Conservation (phyloP, 2,329 filamentous ascomycete genomes). For the Zelopaecilomyces penicillatus region DNA sequence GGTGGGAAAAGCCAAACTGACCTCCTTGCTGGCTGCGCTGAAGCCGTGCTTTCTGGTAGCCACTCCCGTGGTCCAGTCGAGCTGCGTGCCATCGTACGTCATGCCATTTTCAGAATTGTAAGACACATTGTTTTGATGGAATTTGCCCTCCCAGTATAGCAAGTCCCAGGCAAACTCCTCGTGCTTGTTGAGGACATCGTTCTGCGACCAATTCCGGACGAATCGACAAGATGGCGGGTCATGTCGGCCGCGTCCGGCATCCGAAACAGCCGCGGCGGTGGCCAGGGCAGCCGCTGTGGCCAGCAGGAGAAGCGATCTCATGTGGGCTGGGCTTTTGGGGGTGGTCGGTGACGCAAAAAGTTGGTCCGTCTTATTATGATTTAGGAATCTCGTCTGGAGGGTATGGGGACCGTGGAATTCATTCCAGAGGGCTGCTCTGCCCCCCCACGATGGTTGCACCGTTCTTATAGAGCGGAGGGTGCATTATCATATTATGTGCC, state of each 20-base stretch:
- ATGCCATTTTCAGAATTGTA: conserved; percentile 34
- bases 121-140: conserved; percentile 31
- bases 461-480: too few relatives aligned
- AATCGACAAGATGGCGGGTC: conserved; percentile 22
- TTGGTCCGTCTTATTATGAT: too few relatives aligned
- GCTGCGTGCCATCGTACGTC: conserved; percentile 31
- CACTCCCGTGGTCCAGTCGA: conserved; percentile 29
- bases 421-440: too few relatives aligned
- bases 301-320: too few relatives aligned
- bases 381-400: too few relatives aligned
- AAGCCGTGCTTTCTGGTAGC: conserved; percentile 27
- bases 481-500: too few relatives aligned
- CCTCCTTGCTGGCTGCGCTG: conserved; percentile 31
- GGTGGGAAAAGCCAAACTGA: conserved; percentile 8
- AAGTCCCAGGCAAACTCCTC: conserved; percentile 27
- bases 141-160: conserved; percentile 36
- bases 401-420: too few relatives aligned
- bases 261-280: too few relatives aligned
- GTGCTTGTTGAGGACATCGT: conserved; percentile 20
- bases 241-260: not conserved
- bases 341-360: too few relatives aligned
- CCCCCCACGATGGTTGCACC: too few relatives aligned
- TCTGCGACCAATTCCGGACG: conserved; percentile 20
- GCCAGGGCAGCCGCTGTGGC: too few relatives aligned
- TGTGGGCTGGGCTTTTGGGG: too few relatives aligned